phyloP scores from a whole-genome alignment of 805 yeast species.

The Wickerhamomyces sydowiorum region DNA sequence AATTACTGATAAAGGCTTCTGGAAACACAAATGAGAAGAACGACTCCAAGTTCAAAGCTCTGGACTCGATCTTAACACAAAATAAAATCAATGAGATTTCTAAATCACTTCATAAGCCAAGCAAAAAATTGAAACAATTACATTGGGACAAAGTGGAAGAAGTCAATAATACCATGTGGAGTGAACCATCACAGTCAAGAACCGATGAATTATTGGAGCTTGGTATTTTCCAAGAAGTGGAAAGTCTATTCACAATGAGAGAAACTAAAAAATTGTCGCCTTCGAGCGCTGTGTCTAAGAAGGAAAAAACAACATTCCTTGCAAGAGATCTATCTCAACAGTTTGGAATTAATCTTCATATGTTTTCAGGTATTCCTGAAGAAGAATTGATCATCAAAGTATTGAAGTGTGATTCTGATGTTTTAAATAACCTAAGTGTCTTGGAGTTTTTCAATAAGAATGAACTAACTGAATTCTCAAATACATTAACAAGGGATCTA shows the following conservation, averaged over 20 bases:
- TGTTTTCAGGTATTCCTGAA: constrained; percentile 57
- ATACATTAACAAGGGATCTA: constrained; percentile 61
- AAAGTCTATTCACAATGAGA: constrained; percentile 81
- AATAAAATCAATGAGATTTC: constrained; percentile 28
- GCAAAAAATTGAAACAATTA: constrained; percentile 79
- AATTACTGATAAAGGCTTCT: constrained; percentile 4
- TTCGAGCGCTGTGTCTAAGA: constrained; percentile 39
- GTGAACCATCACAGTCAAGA: constrained; percentile 46
- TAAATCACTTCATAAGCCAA: constrained; percentile 44
- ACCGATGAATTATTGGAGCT: constrained; percentile 61
- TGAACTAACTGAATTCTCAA: constrained; percentile 70
- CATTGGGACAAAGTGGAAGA: constrained; percentile 95
- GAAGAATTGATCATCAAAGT: constrained; percentile 65
- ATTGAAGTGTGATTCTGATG: constrained; percentile 67
- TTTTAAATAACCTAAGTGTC: constrained; percentile 63
- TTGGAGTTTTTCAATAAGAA: constrained; percentile 80
- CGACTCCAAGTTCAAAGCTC: constrained; percentile 1
- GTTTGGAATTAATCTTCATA: constrained; percentile 88
- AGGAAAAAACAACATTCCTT: constrained; percentile 59
- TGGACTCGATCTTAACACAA: neutral
- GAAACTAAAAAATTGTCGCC: constrained; percentile 46
- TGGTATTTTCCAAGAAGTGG: constrained; percentile 83
- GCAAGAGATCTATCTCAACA: constrained; percentile 89
- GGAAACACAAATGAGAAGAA: neutral
- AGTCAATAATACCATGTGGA: constrained; percentile 86